These are phyloP conservation scores for Westerdykella aurantiaca DNA, from an alignment of 2,329 filamentous ascomycete genomes.

Conservation along the genomic window DNA sequence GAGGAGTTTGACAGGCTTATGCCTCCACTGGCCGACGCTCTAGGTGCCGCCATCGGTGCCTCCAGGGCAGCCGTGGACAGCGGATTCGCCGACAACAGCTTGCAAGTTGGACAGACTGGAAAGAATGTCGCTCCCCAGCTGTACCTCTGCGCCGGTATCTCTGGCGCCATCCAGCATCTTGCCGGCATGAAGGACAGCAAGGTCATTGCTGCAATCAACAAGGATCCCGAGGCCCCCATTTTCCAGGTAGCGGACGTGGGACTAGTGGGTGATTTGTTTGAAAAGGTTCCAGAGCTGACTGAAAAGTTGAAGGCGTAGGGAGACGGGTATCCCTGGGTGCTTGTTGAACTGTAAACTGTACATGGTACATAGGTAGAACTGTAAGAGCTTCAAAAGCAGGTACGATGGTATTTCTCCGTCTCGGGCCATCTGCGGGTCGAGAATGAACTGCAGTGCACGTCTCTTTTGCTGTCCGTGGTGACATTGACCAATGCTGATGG, in stretches of 20 bases:
- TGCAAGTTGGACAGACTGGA: constrained; percentile 96
- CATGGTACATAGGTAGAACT: constrained; percentile 10
- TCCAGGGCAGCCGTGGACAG: constrained; percentile 93
- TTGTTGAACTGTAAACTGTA: not conserved
- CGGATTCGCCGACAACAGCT: constrained; percentile 95
- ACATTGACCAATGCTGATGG: not conserved
- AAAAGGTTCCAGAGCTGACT: constrained; percentile 90
- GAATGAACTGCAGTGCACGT: too few relatives aligned
- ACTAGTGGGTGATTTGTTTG: constrained; percentile 89
- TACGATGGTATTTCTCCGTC: too few relatives aligned
- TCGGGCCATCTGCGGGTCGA: too few relatives aligned
- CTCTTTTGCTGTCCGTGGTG: too few relatives aligned
- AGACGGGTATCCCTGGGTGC: not conserved
- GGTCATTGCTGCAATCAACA: constrained; percentile 98
- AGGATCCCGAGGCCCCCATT: constrained; percentile 93
- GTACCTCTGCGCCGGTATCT: constrained; percentile 93
- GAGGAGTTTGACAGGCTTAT: constrained; percentile 94
- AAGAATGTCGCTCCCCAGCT: constrained; percentile 97
- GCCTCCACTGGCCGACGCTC: constrained; percentile 81
- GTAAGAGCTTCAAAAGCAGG: constrained; percentile 10
- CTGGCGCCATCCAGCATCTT: constrained; percentile 94
- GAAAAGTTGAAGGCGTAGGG: constrained; percentile 71
- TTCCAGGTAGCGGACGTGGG: constrained; percentile 98
- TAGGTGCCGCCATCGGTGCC: constrained; percentile 93
- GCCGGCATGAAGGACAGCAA: constrained; percentile 99